Evolutionary conservation across 169 alveolate species (phyloP).

Genomic region (Eimeria praecox): DNA sequence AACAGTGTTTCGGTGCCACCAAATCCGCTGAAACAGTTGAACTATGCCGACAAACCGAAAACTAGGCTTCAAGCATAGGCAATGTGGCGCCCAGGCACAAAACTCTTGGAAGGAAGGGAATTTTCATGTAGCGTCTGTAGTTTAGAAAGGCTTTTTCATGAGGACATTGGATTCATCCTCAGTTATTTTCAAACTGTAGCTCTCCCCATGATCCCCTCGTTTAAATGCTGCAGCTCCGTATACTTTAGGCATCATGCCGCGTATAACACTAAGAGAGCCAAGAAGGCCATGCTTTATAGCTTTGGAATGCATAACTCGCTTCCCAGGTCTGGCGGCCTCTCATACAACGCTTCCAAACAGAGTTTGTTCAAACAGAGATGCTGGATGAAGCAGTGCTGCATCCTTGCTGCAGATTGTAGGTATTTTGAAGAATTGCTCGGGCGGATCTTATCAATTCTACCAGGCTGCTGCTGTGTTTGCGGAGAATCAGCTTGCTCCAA

Average conservation of each 20-base stretch:
- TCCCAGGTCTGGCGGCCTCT: neutral
- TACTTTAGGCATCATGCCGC: neutral
- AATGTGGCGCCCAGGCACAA: neutral
- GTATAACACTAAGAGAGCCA: neutral
- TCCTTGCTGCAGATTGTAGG: conserved; percentile 1
- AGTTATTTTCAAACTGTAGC: neutral
- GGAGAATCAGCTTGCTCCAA: neutral
- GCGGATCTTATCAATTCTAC: neutral
- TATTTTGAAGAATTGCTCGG: neutral
- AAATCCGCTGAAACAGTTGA: neutral
- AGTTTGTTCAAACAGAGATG: neutral
- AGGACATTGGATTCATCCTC: neutral
- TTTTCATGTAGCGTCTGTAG: neutral
- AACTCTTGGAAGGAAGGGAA: neutral
- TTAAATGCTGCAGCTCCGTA: neutral
- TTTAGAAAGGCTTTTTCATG: neutral
- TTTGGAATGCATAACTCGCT: neutral
- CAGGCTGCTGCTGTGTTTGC: neutral
- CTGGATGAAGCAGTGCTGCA: neutral
- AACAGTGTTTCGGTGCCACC: neutral
- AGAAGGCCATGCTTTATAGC: neutral
- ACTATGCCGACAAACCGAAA: neutral
- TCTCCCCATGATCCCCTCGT: neutral
- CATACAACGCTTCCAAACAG: neutral
- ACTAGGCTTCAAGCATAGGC: neutral